A percentile compares a stretch with the other conserved stretches of the same genome.
Conservation (phyloP, 1,139 yeast species). For the Pichia sp. region DNA sequence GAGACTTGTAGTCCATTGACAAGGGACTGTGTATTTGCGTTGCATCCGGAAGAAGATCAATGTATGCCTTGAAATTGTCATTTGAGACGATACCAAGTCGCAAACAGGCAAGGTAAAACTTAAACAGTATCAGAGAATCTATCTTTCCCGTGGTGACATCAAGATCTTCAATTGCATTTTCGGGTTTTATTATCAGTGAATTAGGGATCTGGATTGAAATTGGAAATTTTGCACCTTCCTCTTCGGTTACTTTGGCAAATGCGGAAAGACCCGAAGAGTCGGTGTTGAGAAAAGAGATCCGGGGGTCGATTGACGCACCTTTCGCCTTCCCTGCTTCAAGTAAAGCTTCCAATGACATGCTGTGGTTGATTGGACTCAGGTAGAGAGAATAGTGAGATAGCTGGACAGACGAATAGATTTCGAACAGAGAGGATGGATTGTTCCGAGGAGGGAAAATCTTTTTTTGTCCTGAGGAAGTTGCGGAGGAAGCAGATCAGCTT, state of each 20-base stretch:
- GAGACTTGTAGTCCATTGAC: constrained; percentile 51
- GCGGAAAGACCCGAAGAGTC: constrained; percentile 20
- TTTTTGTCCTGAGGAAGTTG: not conserved
- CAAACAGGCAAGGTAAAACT: constrained; percentile 22
- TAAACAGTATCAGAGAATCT: constrained; percentile 17
- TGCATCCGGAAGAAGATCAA: constrained; percentile 52
- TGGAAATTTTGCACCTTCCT: not conserved
- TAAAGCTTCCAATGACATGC: constrained; percentile 17
- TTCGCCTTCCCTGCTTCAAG: constrained; percentile 18
- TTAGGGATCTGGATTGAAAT: constrained; percentile 18
- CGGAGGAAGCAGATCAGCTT: not conserved
- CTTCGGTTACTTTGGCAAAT: not conserved
- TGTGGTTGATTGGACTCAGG: no score
- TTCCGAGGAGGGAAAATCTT: not conserved
- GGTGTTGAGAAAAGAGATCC: constrained; percentile 18
- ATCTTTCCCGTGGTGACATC: constrained; percentile 6
- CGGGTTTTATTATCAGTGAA: constrained; percentile 22
- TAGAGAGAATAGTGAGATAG: no score
- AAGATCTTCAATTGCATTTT: constrained; percentile 16
- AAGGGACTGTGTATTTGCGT: constrained; percentile 56
- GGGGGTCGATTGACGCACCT: constrained; percentile 20
- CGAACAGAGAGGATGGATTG: not conserved
- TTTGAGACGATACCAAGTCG: not conserved
- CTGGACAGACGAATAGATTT: no score
- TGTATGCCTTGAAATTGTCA: constrained; percentile 42